phyloP scores from a whole-genome alignment of 2,329 filamentous ascomycete genomes.

The Phialophora macrospora region DNA sequence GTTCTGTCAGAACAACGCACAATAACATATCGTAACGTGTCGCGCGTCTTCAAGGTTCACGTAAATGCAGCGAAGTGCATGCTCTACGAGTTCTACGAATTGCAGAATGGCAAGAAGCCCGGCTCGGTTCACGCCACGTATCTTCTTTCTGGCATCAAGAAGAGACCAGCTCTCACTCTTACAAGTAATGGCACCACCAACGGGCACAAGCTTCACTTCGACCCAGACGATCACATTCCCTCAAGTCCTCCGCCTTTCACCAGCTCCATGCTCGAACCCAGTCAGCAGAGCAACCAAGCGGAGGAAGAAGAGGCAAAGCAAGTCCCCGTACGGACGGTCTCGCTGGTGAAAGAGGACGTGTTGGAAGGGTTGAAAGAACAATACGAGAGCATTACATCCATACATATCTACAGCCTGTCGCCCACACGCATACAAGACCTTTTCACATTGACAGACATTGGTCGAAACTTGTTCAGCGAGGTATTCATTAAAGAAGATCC shows the following conservation, averaged over 20 bases:
- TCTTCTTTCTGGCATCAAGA: constrained; percentile 74
- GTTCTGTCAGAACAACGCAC: constrained; percentile 76
- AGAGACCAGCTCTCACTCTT: constrained; percentile 40
- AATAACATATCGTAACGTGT: constrained; percentile 80
- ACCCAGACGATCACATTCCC: constrained; percentile 67
- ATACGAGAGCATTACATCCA: constrained; percentile 74
- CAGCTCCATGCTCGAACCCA: constrained; percentile 45
- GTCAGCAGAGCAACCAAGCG: constrained; percentile 61
- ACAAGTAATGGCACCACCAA: constrained; percentile 27
- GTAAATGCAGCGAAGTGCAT: constrained; percentile 89
- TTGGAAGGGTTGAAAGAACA: constrained; percentile 69
- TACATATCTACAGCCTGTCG: constrained; percentile 87
- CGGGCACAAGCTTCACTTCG: constrained; percentile 57
- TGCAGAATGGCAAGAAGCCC: constrained; percentile 75
- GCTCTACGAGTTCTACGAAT: constrained; percentile 81
- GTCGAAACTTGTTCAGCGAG: constrained; percentile 64
- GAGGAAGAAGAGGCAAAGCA: constrained; percentile 57
- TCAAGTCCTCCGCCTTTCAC: constrained; percentile 65
- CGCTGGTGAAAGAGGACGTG: constrained; percentile 73
- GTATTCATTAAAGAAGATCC: constrained; percentile 62
- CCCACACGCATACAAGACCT: constrained; percentile 73
- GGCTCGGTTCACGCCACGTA: constrained; percentile 90
- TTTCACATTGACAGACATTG: constrained; percentile 71
- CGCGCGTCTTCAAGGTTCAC: constrained; percentile 80
- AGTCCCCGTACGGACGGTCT: constrained; percentile 63